Percentiles rank a stretch among this genome's conserved stretches.
Conservation (phyloP, 306 rosid genomes). For the Mimosa bimucronata region DNA sequence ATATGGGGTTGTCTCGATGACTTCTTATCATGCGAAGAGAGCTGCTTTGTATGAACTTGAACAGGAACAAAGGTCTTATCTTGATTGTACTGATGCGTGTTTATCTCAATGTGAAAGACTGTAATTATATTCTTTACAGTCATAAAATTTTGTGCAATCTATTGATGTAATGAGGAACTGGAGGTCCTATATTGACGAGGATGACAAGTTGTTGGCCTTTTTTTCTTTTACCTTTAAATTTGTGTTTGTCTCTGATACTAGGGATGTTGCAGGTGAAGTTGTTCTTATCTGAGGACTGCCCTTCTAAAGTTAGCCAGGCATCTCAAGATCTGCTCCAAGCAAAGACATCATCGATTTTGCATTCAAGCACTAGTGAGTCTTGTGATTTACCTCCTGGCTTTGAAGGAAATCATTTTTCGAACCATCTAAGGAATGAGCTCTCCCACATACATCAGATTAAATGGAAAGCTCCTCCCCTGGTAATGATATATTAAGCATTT, state of each 20-base stretch:
- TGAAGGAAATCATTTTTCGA: constrained; percentile 42
- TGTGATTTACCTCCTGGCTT: constrained; percentile 71
- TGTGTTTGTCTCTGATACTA: constrained; percentile 20
- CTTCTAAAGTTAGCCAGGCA: constrained; percentile 51
- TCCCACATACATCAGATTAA: constrained; percentile 39
- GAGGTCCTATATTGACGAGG: too few relatives aligned
- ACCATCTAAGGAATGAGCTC: constrained; percentile 38
- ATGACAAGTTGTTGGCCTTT: neutral
- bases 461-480: constrained; percentile 77
- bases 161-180: too few relatives aligned
- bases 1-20: neutral
- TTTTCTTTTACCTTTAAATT: neutral
- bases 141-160: neutral
- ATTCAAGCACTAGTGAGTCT: constrained; percentile 40
- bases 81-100: neutral
- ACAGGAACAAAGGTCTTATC: neutral
- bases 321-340: constrained; percentile 53
- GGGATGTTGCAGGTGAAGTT: constrained; percentile 54
- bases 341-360: constrained; percentile 44
- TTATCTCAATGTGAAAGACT: neutral
- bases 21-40: neutral
- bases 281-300: constrained; percentile 60
- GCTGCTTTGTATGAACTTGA: neutral
- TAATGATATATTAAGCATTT: constrained; percentile 33
- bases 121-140: neutral